A percentile compares a stretch with the other conserved stretches of the same genome.
Conservation (phyloP, 2,329 filamentous ascomycete genomes). For the Alternaria panax region DNA sequence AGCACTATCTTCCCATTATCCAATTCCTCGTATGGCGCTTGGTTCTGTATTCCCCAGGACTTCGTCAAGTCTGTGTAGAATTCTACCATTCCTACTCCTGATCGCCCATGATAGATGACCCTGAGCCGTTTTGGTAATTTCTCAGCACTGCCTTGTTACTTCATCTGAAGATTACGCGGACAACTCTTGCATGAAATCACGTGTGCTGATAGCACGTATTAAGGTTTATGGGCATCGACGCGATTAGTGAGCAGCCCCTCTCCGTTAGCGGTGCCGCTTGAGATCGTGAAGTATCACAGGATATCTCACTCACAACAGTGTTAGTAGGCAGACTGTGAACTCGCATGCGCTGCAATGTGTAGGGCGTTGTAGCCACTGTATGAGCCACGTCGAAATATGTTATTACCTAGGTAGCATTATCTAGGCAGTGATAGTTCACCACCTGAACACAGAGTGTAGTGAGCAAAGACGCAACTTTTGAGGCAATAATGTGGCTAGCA, state of each 20-base stretch:
- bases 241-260: not conserved
- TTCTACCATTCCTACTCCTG: not conserved
- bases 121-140: not conserved
- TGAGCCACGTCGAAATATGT: not conserved
- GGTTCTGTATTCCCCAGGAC: no score
- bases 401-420: not conserved
- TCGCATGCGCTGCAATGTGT: not conserved
- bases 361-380: not conserved
- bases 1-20: not conserved
- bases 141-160: not conserved
- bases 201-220: not conserved
- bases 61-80: not conserved
- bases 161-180: not conserved
- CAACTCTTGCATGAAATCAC: not conserved
- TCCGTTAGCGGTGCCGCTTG: not conserved
- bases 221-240: not conserved
- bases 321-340: not conserved
- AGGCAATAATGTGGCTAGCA: not conserved
- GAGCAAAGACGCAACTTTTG: not conserved
- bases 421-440: no score
- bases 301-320: accelerated
- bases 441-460: not conserved
- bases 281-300: not conserved
- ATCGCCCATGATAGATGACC: not conserved
- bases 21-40: no score